A percentile compares a stretch with the other conserved stretches of the same genome.
Conservation (phyloP, 345 rosid species). For the Diplotaxis tenuifolia region DNA sequence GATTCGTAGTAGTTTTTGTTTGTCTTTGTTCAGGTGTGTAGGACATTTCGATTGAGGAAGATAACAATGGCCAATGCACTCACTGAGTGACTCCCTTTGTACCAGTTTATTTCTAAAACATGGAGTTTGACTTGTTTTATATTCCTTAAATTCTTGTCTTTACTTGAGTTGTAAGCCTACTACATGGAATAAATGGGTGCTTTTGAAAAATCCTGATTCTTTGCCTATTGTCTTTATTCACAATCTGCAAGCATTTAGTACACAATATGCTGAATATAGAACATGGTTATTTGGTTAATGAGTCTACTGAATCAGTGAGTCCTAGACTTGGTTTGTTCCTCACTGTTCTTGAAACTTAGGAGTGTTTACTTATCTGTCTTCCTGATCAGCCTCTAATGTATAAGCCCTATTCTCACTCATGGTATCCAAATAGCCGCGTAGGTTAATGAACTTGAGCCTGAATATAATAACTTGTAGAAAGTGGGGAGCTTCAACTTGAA, state of each 20-base stretch:
- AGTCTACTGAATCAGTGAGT: neutral
- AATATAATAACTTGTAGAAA: neutral
- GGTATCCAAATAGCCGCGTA: neutral
- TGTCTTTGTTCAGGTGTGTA: constrained; percentile 28
- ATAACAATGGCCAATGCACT: neutral
- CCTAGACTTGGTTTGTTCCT: constrained; percentile 2
- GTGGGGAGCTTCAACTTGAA: constrained; percentile 1
- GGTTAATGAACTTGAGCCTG: neutral
- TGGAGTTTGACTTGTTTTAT: constrained; percentile 12
- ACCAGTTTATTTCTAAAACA: constrained; percentile 2
- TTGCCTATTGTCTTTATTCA: constrained; percentile 2
- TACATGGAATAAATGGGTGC: constrained; percentile 5
- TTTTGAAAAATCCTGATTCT: neutral
- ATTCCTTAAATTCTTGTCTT: neutral
- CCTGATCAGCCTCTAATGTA: neutral
- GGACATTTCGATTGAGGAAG: constrained; percentile 11
- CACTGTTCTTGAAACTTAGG: neutral
- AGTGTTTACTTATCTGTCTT: neutral
- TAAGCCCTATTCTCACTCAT: neutral
- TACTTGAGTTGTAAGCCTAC: constrained; percentile 9
- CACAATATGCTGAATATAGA: neutral
- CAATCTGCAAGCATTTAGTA: neutral
- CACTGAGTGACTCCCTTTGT: neutral
- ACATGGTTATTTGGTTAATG: neutral
- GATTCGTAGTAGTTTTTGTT: neutral